These are phyloP conservation scores for Gilbertella persicaria DNA, from an alignment of 371 early-diverging fungal species.

Conservation along the genomic window DNA sequence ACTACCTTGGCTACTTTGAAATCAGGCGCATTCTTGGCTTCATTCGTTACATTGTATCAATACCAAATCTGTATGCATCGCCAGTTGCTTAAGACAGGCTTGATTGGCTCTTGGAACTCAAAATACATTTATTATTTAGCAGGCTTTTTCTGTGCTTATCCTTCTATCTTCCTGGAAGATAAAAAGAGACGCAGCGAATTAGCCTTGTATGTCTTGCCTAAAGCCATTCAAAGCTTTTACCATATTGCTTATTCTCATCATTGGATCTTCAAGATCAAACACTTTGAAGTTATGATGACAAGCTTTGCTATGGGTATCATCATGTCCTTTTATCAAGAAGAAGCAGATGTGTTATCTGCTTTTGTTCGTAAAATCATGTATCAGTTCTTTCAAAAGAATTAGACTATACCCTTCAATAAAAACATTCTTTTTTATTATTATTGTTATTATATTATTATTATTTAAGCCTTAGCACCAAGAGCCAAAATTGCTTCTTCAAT, in stretches of 20 bases:
- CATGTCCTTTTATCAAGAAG: conserved; percentile 68
- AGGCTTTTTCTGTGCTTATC: conserved; percentile 56
- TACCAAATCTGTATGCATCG: conserved; percentile 65
- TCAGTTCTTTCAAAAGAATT: conserved; percentile 59
- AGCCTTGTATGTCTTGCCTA: conserved; percentile 70
- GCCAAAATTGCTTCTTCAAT: conserved; percentile 26
- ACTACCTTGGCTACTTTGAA: conserved; percentile 57
- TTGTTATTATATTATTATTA: background rate
- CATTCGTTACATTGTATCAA: conserved; percentile 63
- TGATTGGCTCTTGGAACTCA: conserved; percentile 39
- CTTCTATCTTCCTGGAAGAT: conserved; percentile 71
- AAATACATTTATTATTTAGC: conserved; percentile 67
- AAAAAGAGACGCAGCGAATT: conserved; percentile 67
- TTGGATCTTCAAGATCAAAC: conserved; percentile 59
- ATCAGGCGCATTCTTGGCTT: conserved; percentile 64
- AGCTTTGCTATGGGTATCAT: conserved; percentile 54
- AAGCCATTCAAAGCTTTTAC: conserved; percentile 61
- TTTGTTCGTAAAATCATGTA: conserved; percentile 60
- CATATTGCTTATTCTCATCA: conserved; percentile 56
- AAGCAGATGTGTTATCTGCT: conserved; percentile 59
- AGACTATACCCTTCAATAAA: conserved; percentile 14
- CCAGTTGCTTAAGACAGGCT: conserved; percentile 47
- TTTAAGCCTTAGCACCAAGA: conserved; percentile 28
- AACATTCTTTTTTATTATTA: background rate
- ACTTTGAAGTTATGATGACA: conserved; percentile 59